phyloP scores from a whole-genome alignment of 495 filamentous ascomycete species.

The Aspergillus ellipticus region DNA sequence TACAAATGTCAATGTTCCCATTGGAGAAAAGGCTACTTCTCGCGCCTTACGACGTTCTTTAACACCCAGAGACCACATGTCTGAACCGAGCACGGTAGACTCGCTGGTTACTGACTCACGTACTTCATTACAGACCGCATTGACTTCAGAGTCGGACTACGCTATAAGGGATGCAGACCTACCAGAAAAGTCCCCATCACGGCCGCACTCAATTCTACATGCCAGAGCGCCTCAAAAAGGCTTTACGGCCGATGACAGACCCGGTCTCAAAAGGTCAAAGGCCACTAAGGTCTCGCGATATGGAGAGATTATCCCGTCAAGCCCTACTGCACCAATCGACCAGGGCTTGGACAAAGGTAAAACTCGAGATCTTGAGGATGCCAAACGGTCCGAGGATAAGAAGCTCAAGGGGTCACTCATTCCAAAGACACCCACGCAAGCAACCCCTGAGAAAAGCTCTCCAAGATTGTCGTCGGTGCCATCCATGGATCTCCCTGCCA shows the following conservation, averaged over 20 bases:
- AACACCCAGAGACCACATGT: constrained; percentile 31
- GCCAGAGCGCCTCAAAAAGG: constrained; percentile 23
- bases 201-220: constrained; percentile 26
- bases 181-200: constrained; percentile 20
- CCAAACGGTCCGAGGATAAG: constrained; percentile 23
- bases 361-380: constrained; percentile 23
- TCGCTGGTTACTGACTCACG: constrained; percentile 29
- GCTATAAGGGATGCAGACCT: constrained; percentile 24
- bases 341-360: background rate
- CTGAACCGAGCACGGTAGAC: constrained; percentile 36
- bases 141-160: constrained; percentile 40
- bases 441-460: constrained; percentile 26
- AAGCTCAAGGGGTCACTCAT: constrained; percentile 19
- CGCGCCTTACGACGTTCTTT: constrained; percentile 31
- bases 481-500: constrained; percentile 52
- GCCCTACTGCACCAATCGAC: constrained; percentile 16
- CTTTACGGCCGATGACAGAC: constrained; percentile 22
- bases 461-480: constrained; percentile 56
- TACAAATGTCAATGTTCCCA: constrained; percentile 61
- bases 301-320: constrained; percentile 34
- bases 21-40: constrained; percentile 60
- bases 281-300: constrained; percentile 50
- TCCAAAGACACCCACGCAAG: constrained; percentile 21
- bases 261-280: constrained; percentile 51
- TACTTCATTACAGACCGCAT: constrained; percentile 31